Evolutionary conservation across 225 moss, liverwort and hornwort species (phyloP), one percentile per base, ranked within the genome.

Genomic region (Bryum argenteum): DNA sequence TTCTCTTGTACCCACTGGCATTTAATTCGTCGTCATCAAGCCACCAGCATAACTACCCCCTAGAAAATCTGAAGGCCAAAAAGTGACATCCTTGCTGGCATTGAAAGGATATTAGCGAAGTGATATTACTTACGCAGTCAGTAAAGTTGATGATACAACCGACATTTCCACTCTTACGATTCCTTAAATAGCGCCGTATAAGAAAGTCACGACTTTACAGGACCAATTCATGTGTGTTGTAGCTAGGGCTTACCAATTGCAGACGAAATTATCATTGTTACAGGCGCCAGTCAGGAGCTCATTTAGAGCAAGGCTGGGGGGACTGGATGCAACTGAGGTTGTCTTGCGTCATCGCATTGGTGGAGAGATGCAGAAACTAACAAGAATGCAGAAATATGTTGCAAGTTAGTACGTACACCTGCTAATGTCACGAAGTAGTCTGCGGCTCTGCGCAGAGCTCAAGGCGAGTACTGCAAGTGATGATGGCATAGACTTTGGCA

Each of bases 401-500:
- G 0, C 60, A 42, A 68, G 71, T 70, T 74, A 1, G 65, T 51
- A 68, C 57, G 65, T 54, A 60, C 54, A 58, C 33, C 38, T 65
- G 45, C 54, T 58, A 16, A 19, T 9, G 26, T 70, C 65, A 54
- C 72, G 48, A 70, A 58, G 54, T 18, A 74, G 51, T 56, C 41
- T 45, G 64, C 47, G 47, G 70, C 43, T 56, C 41, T 45, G 64
- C 47, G 47, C 73, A 54, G 17, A 78, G 61, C 61, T 50, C 43
- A 72, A 51, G 42, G 48, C 69, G 68, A 57, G 59, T 40, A 41
- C 75, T 78, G 82, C 82, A 75, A 78, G 57, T 67, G 76, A 61
- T 73, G 76, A 83, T 76, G 79, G 72, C 76, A 76, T 79, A 77
- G 80, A 72, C 83, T 77, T 70, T 44, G 80, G 62, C 77, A 83